Conservation (phyloP, 495 filamentous ascomycete genomes). For the Letharia columbiana region DNA sequence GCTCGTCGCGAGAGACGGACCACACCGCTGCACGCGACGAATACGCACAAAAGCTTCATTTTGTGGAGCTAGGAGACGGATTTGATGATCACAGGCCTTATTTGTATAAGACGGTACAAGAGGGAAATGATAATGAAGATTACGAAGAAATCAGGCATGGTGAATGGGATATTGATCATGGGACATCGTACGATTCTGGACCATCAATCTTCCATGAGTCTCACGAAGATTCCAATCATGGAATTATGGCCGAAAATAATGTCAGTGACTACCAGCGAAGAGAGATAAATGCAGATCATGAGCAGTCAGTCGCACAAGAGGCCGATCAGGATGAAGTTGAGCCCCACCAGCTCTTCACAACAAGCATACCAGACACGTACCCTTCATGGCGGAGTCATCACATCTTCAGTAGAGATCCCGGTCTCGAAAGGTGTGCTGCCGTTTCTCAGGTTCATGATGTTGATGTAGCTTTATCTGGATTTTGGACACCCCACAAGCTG, state of each 20-base stretch:
- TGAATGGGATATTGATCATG: not conserved
- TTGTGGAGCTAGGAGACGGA: not conserved
- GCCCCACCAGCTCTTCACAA: not conserved
- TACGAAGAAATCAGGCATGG: not conserved
- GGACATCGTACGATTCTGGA: not conserved
- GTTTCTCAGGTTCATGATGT: not conserved
- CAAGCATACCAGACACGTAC: not conserved
- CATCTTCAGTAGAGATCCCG: not conserved
- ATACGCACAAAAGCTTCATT: not conserved
- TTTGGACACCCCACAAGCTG: constrained; percentile 17
- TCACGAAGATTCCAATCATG: not conserved
- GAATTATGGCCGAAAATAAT: not conserved
- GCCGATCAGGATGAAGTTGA: not conserved
- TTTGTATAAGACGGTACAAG: not conserved
- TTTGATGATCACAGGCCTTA: not conserved
- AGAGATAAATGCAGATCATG: not conserved
- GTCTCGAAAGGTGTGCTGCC: not conserved
- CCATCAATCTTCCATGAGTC: not conserved
- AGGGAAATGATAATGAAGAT: not conserved
- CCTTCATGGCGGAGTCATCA: not conserved
- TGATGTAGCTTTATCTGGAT: constrained; percentile 1
- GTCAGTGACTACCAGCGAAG: not conserved
- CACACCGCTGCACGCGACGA: not conserved
- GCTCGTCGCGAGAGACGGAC: not conserved
- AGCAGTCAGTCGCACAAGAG: not conserved